Conservation (phyloP, 2,329 filamentous ascomycete genomes). For the Epichloe aotearoae region DNA sequence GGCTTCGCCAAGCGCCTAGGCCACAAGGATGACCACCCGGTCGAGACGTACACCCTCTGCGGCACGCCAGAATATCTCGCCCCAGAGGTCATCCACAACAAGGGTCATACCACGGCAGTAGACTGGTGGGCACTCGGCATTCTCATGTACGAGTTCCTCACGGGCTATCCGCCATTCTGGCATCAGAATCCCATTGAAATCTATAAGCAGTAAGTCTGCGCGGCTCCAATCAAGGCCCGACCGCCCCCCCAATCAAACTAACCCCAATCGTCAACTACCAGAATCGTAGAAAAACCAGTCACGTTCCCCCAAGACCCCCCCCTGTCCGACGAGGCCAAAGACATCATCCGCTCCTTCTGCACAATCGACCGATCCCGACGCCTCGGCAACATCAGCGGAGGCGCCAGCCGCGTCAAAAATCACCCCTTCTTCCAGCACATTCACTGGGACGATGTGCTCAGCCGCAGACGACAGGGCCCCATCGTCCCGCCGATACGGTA, state of each 20-base stretch:
- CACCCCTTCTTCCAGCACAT: conserved; percentile 64
- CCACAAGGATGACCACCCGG: conserved; percentile 31
- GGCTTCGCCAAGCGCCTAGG: conserved; percentile 73
- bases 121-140: conserved; percentile 86
- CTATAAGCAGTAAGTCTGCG: conserved; percentile 52
- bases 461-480: conserved; percentile 51
- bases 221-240: not conserved
- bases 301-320: conserved; percentile 50
- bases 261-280: conserved; percentile 17
- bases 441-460: conserved; percentile 60
- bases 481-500: conserved; percentile 64
- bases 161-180: conserved; percentile 78
- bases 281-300: conserved; percentile 68
- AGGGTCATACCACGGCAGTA: conserved; percentile 61
- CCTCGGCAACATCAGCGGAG: conserved; percentile 66
- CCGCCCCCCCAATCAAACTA: too few species aligned
- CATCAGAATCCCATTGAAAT: conserved; percentile 79
- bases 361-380: conserved; percentile 66
- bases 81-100: conserved; percentile 74
- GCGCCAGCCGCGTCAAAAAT: conserved; percentile 56
- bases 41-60: conserved; percentile 71
- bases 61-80: conserved; percentile 76
- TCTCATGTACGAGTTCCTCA: conserved; percentile 72
- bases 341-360: conserved; percentile 65
- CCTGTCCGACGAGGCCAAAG: conserved; percentile 54